Evolutionary conservation across 1,284 basidiomycete species (phyloP).

Genomic region (Ceratobasidium papillatum): DNA sequence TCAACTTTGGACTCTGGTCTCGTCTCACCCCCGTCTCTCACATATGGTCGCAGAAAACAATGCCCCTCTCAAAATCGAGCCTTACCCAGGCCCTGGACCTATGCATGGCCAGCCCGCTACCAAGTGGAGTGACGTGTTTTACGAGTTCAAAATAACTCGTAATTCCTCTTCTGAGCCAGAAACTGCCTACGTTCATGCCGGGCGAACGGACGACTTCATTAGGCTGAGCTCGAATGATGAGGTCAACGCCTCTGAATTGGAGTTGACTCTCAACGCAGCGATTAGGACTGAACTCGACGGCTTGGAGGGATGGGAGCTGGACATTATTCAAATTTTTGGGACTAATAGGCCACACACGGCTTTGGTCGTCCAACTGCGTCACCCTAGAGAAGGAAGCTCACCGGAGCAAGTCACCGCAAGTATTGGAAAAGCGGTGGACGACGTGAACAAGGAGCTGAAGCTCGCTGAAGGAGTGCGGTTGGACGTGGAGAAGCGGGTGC

Average conservation of each 20-base stretch:
- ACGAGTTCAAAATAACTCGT: conserved; percentile 3
- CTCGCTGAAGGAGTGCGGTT: neutral
- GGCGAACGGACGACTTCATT: conserved; percentile 7
- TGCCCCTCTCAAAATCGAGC: neutral
- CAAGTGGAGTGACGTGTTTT: conserved; percentile 10
- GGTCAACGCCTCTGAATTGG: neutral
- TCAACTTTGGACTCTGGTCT: conserved; percentile 27
- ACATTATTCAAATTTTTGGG: conserved; percentile 17
- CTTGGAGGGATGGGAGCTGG: neutral
- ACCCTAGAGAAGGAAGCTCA: neutral
- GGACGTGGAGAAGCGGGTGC: conserved; percentile 5
- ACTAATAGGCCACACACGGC: conserved; percentile 10
- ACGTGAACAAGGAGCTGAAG: neutral
- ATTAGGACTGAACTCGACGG: neutral
- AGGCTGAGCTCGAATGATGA: neutral
- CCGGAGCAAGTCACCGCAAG: neutral
- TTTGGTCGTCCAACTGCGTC: conserved; percentile 11
- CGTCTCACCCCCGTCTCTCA: conserved; percentile 1
- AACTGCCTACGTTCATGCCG: conserved; percentile 8
- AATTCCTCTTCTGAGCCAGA: neutral
- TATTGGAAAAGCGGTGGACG: neutral
- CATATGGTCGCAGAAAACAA: neutral
- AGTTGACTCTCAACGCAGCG: neutral
- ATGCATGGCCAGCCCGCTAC: conserved; percentile 5
- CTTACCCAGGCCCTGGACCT: conserved; percentile 5